Evolutionary conservation across 371 early-diverging fungal species (phyloP).

Genomic region (Mortierella sp.): DNA sequence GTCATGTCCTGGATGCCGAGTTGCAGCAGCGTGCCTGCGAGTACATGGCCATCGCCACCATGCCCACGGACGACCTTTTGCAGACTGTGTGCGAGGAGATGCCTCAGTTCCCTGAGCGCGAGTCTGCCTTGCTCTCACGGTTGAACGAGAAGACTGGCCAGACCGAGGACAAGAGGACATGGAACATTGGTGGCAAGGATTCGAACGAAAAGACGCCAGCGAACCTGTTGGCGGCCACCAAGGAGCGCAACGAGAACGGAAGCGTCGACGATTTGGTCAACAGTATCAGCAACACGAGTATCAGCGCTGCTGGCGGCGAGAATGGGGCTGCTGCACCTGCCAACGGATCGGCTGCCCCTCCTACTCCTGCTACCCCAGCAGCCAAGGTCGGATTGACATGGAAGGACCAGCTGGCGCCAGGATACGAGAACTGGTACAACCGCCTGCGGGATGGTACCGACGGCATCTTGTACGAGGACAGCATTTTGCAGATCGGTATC

Average conservation of each 20-base stretch:
- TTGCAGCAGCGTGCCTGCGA: conserved; percentile 97
- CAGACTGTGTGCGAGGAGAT: conserved; percentile 96
- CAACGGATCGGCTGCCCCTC: conserved; percentile 3
- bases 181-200: conserved; percentile 94
- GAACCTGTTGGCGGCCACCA: conserved; percentile 52
- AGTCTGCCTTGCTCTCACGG: conserved; percentile 87
- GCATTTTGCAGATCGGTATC: conserved; percentile 86
- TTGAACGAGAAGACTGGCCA: conserved; percentile 88
- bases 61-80: conserved; percentile 89
- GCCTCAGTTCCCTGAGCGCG: conserved; percentile 96
- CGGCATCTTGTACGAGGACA: conserved; percentile 94
- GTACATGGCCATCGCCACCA: conserved; percentile 88
- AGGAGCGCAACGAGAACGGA: conserved; percentile 52
- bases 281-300: conserved; percentile 23
- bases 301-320: conserved; percentile 32
- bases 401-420: conserved; percentile 62
- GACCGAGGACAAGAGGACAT: conserved; percentile 96
- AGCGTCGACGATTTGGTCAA: conserved; percentile 46
- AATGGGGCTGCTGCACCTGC: conserved; percentile 16
- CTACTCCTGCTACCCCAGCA: conserved; percentile 12
- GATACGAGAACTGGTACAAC: conserved; percentile 72
- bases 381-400: conserved; percentile 31
- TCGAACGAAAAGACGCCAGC: conserved; percentile 72
- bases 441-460: conserved; percentile 75
- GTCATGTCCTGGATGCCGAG: conserved; percentile 92